Evolutionary conservation across 768 basidiomycete genomes (phyloP).

Genomic region (Amanita brunnescens): DNA sequence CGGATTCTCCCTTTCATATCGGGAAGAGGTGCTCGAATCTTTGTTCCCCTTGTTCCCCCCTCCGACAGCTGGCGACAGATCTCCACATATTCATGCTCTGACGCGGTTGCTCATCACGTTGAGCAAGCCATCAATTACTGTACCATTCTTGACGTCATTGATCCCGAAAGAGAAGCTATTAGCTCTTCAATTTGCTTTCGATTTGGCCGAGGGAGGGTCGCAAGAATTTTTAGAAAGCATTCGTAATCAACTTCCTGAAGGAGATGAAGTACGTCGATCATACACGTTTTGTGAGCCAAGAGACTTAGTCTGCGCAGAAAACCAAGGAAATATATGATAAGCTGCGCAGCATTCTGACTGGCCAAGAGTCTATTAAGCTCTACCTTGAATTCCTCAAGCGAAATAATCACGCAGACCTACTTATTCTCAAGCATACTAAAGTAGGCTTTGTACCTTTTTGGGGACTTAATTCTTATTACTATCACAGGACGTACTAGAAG

Average conservation of each 20-base stretch:
- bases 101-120: constrained; percentile 88
- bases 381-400: constrained; percentile 94
- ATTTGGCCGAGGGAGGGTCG: constrained; percentile 87
- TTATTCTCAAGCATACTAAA: constrained; percentile 90
- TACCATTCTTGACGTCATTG: constrained; percentile 64
- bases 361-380: constrained; percentile 85
- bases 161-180: constrained; percentile 64
- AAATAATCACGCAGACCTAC: constrained; percentile 87
- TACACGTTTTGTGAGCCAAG: neutral
- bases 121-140: constrained; percentile 70
- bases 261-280: constrained; percentile 42
- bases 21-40: constrained; percentile 72
- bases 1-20: constrained; percentile 78
- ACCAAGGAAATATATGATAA: constrained; percentile 62
- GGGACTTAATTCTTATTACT: constrained; percentile 1
- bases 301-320: constrained; percentile 28
- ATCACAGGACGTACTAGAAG: constrained; percentile 78
- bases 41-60: constrained; percentile 81
- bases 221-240: constrained; percentile 87
- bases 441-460: constrained; percentile 25
- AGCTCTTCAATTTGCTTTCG: constrained; percentile 94
- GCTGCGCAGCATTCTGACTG: constrained; percentile 75
- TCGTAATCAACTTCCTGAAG: constrained; percentile 58
- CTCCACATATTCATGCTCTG: constrained; percentile 69
- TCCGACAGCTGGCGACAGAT: constrained; percentile 61